These are phyloP conservation scores for Dillenia suffruticosa DNA, from an alignment of 164 flowering plant species.

Conservation along the genomic window DNA sequence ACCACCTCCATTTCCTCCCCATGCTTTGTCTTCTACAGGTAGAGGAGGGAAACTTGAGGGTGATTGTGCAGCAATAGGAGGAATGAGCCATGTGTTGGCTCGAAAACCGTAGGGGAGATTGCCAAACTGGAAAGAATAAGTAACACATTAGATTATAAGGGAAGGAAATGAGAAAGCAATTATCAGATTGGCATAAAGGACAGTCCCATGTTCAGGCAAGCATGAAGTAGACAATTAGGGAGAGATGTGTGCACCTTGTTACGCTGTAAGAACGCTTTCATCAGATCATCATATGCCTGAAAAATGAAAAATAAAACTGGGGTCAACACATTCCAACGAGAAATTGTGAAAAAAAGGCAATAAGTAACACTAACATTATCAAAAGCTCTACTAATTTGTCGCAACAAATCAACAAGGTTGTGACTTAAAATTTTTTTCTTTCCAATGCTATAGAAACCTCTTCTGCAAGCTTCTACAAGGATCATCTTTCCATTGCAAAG, in stretches of 20 bases:
- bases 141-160: too few species aligned
- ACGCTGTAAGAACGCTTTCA: constrained; percentile 90
- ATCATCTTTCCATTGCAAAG: constrained; percentile 89
- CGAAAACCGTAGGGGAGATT: constrained; percentile 97
- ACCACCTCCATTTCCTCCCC: constrained; percentile 99
- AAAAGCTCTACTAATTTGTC: constrained; percentile 90
- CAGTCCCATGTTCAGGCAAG: neutral
- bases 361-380: constrained; percentile 55
- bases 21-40: constrained; percentile 83
- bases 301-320: constrained; percentile 14
- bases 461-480: constrained; percentile 69
- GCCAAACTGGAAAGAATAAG: constrained; percentile 75
- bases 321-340: constrained; percentile 3
- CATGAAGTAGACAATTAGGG: neutral
- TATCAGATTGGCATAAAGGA: too few species aligned
- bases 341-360: neutral
- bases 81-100: constrained; percentile 98
- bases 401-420: constrained; percentile 84
- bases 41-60: constrained; percentile 75
- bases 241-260: constrained; percentile 60
- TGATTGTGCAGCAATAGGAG: constrained; percentile 67
- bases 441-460: constrained; percentile 73
- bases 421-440: constrained; percentile 72
- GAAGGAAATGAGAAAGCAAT: too few species aligned
- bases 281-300: constrained; percentile 88